These are phyloP conservation scores for Niveomyces coronatus DNA, from an alignment of 2,329 filamentous ascomycete genomes.

Conservation along the genomic window DNA sequence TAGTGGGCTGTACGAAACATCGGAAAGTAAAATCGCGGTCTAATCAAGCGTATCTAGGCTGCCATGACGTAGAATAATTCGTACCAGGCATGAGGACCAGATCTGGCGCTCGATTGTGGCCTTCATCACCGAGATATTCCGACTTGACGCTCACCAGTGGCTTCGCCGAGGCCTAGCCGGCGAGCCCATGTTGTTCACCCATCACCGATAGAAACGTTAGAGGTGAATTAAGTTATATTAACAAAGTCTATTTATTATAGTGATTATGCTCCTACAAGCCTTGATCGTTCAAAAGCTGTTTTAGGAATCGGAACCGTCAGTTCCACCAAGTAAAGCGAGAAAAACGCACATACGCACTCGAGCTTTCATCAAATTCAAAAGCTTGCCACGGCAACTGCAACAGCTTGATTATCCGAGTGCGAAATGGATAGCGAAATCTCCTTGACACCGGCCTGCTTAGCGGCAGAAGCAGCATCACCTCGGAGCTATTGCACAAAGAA, in stretches of 20 bases:
- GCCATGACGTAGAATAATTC: too few relatives aligned
- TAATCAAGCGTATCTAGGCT: too few relatives aligned
- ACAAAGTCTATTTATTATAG: slow-evolving; percentile 9
- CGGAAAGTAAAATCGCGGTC: too few relatives aligned
- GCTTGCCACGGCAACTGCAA: slow-evolving; percentile 81
- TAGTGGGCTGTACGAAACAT: too few relatives aligned
- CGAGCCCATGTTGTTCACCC: too few relatives aligned
- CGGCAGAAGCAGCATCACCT: slow-evolving; percentile 71
- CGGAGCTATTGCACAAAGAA: too few relatives aligned
- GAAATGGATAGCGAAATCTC: slow-evolving; percentile 89
- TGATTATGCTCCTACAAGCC: slow-evolving; percentile 5
- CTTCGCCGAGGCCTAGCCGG: too few relatives aligned
- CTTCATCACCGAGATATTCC: too few relatives aligned
- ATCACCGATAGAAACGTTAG: background rate
- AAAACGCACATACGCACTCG: background rate
- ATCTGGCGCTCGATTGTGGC: too few relatives aligned
- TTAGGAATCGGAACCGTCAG: too few relatives aligned
- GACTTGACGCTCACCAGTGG: too few relatives aligned
- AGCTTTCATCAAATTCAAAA: slow-evolving; percentile 46
- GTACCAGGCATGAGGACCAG: too few relatives aligned
- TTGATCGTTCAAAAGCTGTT: background rate
- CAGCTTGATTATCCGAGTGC: slow-evolving; percentile 87
- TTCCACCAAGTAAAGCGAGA: slow-evolving; percentile 6
- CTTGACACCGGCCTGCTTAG: slow-evolving; percentile 80
- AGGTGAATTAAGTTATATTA: slow-evolving; percentile 8